Evolutionary conservation across 139 green algal genomes (phyloP), one percentile per base, ranked within the genome.

Genomic region (Diplosphaera chodatii): DNA sequence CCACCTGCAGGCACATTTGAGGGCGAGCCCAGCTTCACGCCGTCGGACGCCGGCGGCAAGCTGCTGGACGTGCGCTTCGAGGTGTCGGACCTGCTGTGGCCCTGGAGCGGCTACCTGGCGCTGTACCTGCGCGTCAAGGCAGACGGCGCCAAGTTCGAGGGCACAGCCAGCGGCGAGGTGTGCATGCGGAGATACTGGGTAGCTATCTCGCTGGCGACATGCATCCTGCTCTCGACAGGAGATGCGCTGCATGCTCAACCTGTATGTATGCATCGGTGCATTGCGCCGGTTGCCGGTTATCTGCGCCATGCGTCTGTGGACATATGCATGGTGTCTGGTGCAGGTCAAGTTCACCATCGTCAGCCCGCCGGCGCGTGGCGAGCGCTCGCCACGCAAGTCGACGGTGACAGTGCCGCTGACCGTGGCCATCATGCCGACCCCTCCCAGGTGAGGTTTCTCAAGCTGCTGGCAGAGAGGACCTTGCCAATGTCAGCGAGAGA

Each of bases 91-190:
- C 66, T 87, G 48, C 76, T 99, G 40, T 99, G 95, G 95, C 95
- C 95, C 32, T 99, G 94, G 94, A 94, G 87, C 1, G 94, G 95
- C 28, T 94, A 89, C 83, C 83, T 99, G 63, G 91, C 83, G 1
- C 62, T 99, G 4, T 98, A 91, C 83, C 76, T 98, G 13, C 63
- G 83, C 5, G 92, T 98, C 27, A 74, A 78, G 23, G 62, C 76
- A 0, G 70, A 75, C 4, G 92, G 82, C 2, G 30, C 23, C 20
- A 22, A 73, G 4, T 81, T 82, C 48, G 33, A 64, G 3, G 90
- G 83, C 62, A 72, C 34, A 22, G 79, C 71, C 41, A 56, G n/a
- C 22, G 79, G 79, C 27, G 18, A 59, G 13, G 48, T 59, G 48
- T 37, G 8, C n/a, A n/a, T n/a, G n/a, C n/a, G n/a, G n/a, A n/a